Evolutionary conservation across 176 grass and related monocot species (phyloP).

Genomic region (Oryza australiensis): DNA sequence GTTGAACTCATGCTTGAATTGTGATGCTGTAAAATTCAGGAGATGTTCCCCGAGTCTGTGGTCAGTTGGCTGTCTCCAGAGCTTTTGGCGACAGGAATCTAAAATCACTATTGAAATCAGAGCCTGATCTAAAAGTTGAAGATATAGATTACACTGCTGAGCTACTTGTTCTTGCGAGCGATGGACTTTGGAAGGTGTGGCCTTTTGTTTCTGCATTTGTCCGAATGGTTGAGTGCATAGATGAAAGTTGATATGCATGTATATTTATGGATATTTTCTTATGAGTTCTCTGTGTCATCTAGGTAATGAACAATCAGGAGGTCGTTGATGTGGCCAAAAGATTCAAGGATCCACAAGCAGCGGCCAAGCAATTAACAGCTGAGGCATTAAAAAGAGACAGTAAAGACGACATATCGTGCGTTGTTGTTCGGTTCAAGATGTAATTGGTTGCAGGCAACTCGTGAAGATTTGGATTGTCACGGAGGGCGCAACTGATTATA

Average conservation of each 20-base stretch:
- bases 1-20: slow-evolving; percentile 12
- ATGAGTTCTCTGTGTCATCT: slow-evolving; percentile 26
- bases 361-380: slow-evolving; percentile 58
- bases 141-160: slow-evolving; percentile 65
- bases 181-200: slow-evolving; percentile 84
- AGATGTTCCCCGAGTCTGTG: slow-evolving; percentile 83
- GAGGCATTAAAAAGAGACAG: slow-evolving; percentile 72
- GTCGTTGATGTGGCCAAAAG: slow-evolving; percentile 71
- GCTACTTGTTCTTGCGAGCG: slow-evolving; percentile 75
- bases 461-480: slow-evolving; percentile 18
- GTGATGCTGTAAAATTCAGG: slow-evolving; percentile 53
- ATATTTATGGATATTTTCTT: slow-evolving; percentile 20
- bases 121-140: slow-evolving; percentile 62
- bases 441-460: slow-evolving; percentile 22
- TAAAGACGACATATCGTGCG: slow-evolving; percentile 88
- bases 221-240: background rate
- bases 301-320: slow-evolving; percentile 76
- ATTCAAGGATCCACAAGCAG: slow-evolving; percentile 68
- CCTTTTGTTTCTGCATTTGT: slow-evolving; percentile 25
- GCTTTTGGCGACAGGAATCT: slow-evolving; percentile 84
- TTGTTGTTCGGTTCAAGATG: slow-evolving; percentile 76
- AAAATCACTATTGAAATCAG: slow-evolving; percentile 75
- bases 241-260: slow-evolving; percentile 7
- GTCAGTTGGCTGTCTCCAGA: slow-evolving; percentile 80
- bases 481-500: background rate